Conservation (phyloP, 2,329 filamentous ascomycete genomes). For the Didymella sp. region DNA sequence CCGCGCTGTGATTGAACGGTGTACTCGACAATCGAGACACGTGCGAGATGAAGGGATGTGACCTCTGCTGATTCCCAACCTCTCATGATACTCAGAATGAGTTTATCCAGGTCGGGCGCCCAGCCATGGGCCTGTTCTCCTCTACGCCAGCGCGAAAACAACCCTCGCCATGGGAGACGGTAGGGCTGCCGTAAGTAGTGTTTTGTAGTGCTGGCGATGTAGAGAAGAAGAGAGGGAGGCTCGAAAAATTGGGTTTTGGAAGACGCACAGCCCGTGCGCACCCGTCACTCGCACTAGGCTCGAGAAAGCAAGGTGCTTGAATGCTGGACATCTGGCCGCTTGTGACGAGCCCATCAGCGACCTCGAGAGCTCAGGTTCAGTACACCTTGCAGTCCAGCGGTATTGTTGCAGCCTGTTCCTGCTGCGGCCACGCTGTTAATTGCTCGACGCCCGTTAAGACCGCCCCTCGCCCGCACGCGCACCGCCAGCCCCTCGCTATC, state of each 20-base stretch:
- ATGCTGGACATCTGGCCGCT: constrained; percentile 41
- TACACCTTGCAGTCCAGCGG: constrained; percentile 27
- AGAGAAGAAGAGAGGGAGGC: constrained; percentile 53
- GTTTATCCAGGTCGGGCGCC: constrained; percentile 71
- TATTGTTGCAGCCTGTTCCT: constrained; percentile 34
- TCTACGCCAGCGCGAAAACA: constrained; percentile 77
- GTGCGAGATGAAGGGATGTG: constrained; percentile 54
- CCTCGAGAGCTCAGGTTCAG: constrained; percentile 34
- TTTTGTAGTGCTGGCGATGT: constrained; percentile 62
- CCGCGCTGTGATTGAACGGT: too few species aligned
- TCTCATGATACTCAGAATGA: constrained; percentile 68
- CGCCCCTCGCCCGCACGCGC: constrained; percentile 17
- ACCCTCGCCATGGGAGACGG: constrained; percentile 58
- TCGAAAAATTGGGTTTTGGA: constrained; percentile 45
- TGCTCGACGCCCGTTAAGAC: constrained; percentile 4
- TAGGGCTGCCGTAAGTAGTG: constrained; percentile 66
- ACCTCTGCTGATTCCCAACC: constrained; percentile 77
- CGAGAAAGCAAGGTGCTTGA: constrained; percentile 27
- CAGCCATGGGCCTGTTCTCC: constrained; percentile 68
- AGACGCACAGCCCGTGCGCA: not conserved
- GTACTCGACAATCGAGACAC: too few species aligned
- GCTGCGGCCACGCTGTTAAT: constrained; percentile 26
- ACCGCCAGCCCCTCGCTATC: constrained; percentile 37
- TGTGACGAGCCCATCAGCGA: constrained; percentile 21
- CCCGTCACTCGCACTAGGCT: constrained; percentile 30